phyloP scores from a whole-genome alignment of 2,329 filamentous ascomycete genomes.

The Thelonectria blattea region DNA sequence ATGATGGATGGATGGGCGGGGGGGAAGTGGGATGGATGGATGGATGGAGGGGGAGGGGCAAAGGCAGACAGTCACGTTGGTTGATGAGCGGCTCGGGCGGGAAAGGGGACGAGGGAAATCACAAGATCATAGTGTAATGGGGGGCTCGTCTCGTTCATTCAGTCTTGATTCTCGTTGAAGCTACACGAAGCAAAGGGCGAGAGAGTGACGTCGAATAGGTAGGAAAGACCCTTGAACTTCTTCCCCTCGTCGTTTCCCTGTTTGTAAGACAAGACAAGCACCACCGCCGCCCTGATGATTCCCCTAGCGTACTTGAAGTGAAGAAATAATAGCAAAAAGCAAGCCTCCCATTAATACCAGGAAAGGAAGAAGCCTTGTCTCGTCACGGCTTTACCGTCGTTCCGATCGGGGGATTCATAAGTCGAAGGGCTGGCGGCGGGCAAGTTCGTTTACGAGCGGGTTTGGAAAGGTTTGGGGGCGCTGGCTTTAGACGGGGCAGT shows the following conservation, averaged over 20 bases:
- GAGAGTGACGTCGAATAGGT: neutral
- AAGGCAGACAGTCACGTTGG: neutral
- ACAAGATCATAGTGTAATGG: neutral
- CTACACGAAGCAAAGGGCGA: neutral
- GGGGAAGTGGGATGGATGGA: neutral
- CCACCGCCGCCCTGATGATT: neutral
- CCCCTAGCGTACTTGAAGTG: neutral
- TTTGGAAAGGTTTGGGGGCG: neutral
- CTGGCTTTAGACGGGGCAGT: conserved; percentile 39
- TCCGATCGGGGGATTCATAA: neutral
- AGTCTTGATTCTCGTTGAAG: neutral
- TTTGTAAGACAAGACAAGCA: neutral
- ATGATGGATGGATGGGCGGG: neutral
- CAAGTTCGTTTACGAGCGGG: no score
- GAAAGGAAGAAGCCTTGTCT: neutral
- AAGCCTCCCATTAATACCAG: neutral
- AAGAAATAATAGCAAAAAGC: neutral
- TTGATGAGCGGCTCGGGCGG: neutral
- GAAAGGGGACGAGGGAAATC: neutral
- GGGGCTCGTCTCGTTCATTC: neutral
- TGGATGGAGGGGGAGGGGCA: conserved; percentile 5
- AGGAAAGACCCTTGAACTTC: neutral
- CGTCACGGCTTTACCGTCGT: neutral
- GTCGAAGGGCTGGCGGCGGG: neutral
- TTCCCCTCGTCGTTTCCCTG: neutral